Base-by-base conservation (phyloP, 495 filamentous ascomycete genomes). In the Aspergillus leporis region DNA sequence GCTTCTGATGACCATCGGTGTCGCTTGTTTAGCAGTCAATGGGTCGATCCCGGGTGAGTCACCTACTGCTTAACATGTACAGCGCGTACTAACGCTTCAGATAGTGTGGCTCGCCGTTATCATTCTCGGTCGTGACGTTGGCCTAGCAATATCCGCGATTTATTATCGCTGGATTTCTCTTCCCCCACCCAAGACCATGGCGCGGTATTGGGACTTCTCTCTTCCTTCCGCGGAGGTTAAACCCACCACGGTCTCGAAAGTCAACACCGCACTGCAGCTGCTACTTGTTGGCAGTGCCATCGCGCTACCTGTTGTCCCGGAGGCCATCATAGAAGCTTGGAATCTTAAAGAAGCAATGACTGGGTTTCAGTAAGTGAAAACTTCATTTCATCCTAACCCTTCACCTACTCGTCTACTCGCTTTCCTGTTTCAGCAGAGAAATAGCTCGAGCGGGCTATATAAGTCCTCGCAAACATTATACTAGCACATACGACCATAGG, bases 201-300 rank as follows among this genome's bases (percentile, higher is more conserved):
- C 80, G 14, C 79, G 94, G n/a, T 98, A 97, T 70, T 98, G 95
- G 95, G 95, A 98, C 69, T 98, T 98, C 65, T 90, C 87, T 12
- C 83, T 98, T 18, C 94, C 94, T 0, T 90, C 85, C 47, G 94
- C 94, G 1, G 94, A 98, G 71, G 94, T 98, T 5, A 88, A 88
- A 61, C 94, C 94, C 0, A 98, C 94, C 0, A 84, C 79, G 16
- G 91, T 98, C 62, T 94, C 90, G 62, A 98, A 98, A 80, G 83
- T 87, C 58, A 96, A 96, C 62, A 96, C 91, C 0, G 87, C 87
- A 2, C 66, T 95, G 66, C 91, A 96, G 71, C 69, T 96, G 36
- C 85, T 85, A 14, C 75, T 96, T 52, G 88, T 96, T 64, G 91
- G 90, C 6, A 77, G 83, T 32, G 91, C 88, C 3, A 92, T 91